These are phyloP conservation scores for Rosa rugosa DNA, from an alignment of 306 rosid species.

Conservation along the genomic window DNA sequence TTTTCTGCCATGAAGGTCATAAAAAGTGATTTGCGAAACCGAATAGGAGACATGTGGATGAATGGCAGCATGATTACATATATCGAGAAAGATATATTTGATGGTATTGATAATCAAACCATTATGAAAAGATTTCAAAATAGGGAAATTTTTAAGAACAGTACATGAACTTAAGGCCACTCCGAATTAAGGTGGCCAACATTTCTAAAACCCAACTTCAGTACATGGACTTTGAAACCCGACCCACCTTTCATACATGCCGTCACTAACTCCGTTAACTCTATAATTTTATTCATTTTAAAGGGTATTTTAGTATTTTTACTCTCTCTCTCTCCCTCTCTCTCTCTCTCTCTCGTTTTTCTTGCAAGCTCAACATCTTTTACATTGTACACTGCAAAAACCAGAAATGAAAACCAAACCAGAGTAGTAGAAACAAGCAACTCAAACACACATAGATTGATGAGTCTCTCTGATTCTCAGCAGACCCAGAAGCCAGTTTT, in stretches of 20 bases:
- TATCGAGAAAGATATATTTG: not conserved
- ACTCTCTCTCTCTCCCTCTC: not conserved
- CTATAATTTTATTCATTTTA: too few relatives aligned
- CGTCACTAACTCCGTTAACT: too few relatives aligned
- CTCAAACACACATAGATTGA: not conserved
- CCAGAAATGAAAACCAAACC: slow-evolving; percentile 1
- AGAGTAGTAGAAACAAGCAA: not conserved
- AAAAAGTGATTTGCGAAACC: not conserved
- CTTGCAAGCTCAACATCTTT: not conserved
- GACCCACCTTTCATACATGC: too few relatives aligned
- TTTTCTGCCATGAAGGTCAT: not conserved
- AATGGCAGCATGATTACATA: not conserved
- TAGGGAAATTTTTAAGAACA: not conserved
- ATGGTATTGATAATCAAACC: not conserved
- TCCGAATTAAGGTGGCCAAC: too few relatives aligned
- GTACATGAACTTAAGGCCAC: too few relatives aligned
- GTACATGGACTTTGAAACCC: too few relatives aligned
- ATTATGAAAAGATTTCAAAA: not conserved
- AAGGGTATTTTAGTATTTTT: not conserved
- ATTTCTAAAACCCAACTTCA: too few relatives aligned
- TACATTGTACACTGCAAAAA: not conserved
- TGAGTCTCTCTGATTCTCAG: not conserved
- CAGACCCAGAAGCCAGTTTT: not conserved
- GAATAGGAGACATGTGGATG: slow-evolving; percentile 6
- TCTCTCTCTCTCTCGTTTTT: not conserved